Conservation (phyloP, 495 filamentous ascomycete genomes). For the Neurospora intermedia region DNA sequence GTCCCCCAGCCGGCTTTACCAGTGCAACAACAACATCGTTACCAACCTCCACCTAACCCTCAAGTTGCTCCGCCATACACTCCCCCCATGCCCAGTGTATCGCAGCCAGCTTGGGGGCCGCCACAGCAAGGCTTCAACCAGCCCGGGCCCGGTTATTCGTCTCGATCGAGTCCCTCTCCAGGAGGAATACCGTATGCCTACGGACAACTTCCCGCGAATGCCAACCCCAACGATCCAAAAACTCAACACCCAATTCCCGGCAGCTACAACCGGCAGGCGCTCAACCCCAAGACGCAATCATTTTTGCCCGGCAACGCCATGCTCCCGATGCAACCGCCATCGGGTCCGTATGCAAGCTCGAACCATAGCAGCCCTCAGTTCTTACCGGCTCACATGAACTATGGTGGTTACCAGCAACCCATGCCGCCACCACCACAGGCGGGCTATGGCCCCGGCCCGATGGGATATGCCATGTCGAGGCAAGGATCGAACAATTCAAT, state of each 20-base stretch:
- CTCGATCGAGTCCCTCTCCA: slow-evolving; percentile 25
- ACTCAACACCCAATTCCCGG: slow-evolving; percentile 69
- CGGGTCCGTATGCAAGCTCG: slow-evolving; percentile 23
- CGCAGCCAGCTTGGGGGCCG: slow-evolving; percentile 5
- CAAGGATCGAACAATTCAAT: slow-evolving; percentile 44
- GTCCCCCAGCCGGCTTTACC: slow-evolving; percentile 16
- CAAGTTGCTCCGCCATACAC: slow-evolving; percentile 30
- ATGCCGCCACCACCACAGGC: slow-evolving; percentile 26
- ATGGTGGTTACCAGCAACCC: slow-evolving; percentile 29
- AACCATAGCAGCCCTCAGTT: slow-evolving; percentile 37
- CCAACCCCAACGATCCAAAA: slow-evolving; percentile 53
- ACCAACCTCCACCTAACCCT: slow-evolving; percentile 21
- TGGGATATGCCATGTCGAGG: slow-evolving; percentile 39
- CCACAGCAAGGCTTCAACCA: slow-evolving; percentile 18
- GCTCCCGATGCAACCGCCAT: slow-evolving; percentile 28
- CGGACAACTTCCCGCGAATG: slow-evolving; percentile 63
- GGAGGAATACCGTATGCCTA: slow-evolving; percentile 55
- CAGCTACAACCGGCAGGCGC: slow-evolving; percentile 70
- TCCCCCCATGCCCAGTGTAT: slow-evolving; percentile 27
- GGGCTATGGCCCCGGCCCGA: slow-evolving; percentile 16
- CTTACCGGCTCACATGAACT: slow-evolving; percentile 32
- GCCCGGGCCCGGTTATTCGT: slow-evolving; percentile 13
- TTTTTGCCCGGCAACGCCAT: slow-evolving; percentile 61
- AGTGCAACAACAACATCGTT: slow-evolving; percentile 22
- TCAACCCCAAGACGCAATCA: slow-evolving; percentile 86